Conservation (phyloP, 768 basidiomycete species). For the Boletus sp. region DNA sequence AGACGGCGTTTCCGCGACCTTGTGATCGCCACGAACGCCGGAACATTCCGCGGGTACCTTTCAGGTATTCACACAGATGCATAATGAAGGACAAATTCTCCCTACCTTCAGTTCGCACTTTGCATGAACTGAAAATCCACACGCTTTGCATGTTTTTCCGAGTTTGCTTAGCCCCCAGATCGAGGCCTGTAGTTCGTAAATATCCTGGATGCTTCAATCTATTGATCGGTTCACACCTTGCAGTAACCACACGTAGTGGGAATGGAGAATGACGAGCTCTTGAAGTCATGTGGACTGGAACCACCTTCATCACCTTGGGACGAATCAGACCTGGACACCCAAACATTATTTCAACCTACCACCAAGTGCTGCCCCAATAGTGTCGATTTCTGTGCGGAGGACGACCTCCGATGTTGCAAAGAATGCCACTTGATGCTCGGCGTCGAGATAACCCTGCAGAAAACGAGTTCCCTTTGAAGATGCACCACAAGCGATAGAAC, state of each 20-base stretch:
- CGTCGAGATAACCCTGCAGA: constrained; percentile 58
- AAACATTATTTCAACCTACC: constrained; percentile 39
- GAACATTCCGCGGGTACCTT: constrained; percentile 75
- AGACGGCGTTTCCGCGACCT: constrained; percentile 24
- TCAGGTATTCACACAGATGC: constrained; percentile 8
- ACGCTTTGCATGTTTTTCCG: constrained; percentile 78
- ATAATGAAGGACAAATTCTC: constrained; percentile 2
- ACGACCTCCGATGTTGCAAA: constrained; percentile 54
- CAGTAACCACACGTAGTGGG: constrained; percentile 81
- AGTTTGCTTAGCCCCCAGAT: constrained; percentile 88
- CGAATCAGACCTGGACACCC: background rate
- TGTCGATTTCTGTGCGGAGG: constrained; percentile 62
- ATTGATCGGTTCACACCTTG: constrained; percentile 46
- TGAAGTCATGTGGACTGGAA: constrained; percentile 72
- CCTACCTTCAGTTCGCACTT: constrained; percentile 84
- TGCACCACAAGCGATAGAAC: background rate
- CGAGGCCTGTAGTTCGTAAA: constrained; percentile 48
- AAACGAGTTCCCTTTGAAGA: constrained; percentile 1
- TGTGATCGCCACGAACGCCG: constrained; percentile 27
- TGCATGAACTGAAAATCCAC: constrained; percentile 74
- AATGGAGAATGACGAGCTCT: constrained; percentile 82
- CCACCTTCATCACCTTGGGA: constrained; percentile 68
- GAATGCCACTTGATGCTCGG: constrained; percentile 54
- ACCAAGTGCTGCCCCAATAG: constrained; percentile 57
- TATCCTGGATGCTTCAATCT: background rate